Evolutionary conservation across 1,139 yeast genomes (phyloP), one percentile per base, ranked within the genome.

Genomic region (Hemisphaericaspora xylanilytica): DNA sequence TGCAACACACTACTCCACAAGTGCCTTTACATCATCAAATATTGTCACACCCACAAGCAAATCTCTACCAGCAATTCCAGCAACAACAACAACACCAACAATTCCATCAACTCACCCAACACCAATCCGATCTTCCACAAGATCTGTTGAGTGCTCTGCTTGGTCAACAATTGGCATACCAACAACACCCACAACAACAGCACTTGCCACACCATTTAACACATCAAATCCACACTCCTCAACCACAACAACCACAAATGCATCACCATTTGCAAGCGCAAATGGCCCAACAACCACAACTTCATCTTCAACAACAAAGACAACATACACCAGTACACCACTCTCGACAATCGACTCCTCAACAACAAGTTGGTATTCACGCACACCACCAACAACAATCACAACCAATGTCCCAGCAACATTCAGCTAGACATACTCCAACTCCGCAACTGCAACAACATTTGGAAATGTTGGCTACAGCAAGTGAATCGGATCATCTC

Each of bases 401-500:
- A 22, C 20, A 41, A 36, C 25, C 45, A 44, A 27, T 44, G 35
- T 29, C 24, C 10, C 30, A 35, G 4, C 37, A 41, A 35, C 42
- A 41, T 22, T 49, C 47, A 33, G 52, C 42, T 18, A 29, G 32
- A 28, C 47, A 46, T 38, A 47, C 45, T 28, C 46, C 39, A 34
- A n/a, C 39, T 30, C 33, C 32, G 32, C 5, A 35, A 36, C 44
- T 42, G 25, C 51, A 48, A 36, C 54, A 46, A 30, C 69, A 52
- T 46, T 58, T 63, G 38, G 69, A 63, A 25, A 61, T 64, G 67
- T 55, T 65, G 42, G 59, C 67, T 1, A 64, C 55, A 37, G 59
- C 61, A 15, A 56, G 56, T 42, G 67, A 63, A 16, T 61, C 58
- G 16, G 70, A 65, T 35, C 47, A 65, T 34, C 47, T 65, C 22